Evolutionary conservation across 2,329 filamentous ascomycete species (phyloP).

Genomic region (Coleophoma eucalyptorum): DNA sequence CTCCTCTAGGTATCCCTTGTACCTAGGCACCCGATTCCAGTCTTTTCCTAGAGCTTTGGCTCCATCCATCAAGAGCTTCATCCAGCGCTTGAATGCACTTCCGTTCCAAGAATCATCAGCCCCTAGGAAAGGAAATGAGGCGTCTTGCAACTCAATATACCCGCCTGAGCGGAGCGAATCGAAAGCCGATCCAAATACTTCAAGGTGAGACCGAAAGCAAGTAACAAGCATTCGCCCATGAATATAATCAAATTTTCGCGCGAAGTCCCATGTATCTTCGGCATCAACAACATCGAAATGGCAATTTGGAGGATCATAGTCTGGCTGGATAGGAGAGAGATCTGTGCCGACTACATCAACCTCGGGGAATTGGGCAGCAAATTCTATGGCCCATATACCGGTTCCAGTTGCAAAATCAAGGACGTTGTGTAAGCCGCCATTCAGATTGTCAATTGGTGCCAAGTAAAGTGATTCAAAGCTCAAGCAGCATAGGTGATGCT

Average conservation of each 20-base stretch:
- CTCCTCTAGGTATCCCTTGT: constrained; percentile 1
- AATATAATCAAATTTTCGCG: constrained; percentile 49
- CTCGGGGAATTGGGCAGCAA: background rate
- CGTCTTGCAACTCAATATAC: constrained; percentile 25
- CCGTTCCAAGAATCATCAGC: background rate
- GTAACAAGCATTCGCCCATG: constrained; percentile 51
- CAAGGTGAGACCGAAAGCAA: constrained; percentile 50
- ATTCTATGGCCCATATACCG: constrained; percentile 33
- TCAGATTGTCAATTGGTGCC: background rate
- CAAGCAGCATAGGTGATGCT: background rate
- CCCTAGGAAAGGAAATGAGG: background rate
- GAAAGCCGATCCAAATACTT: constrained; percentile 2
- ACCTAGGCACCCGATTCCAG: background rate
- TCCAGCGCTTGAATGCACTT: constrained; percentile 12
- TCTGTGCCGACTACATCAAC: constrained; percentile 47
- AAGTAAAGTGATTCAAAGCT: background rate
- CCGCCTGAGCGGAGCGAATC: constrained; percentile 10
- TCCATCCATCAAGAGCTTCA: background rate
- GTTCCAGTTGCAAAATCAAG: constrained; percentile 35
- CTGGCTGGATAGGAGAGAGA: constrained; percentile 61
- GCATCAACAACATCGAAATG: constrained; percentile 54
- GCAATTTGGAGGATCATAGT: constrained; percentile 64
- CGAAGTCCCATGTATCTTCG: constrained; percentile 32
- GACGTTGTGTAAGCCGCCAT: constrained; percentile 17
- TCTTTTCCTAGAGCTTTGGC: background rate